A percentile compares a stretch with the other conserved stretches of the same genome.
Evolutionary conservation across 257 asterid genomes (phyloP).

Genomic region (Nicotiana benthamiana): DNA sequence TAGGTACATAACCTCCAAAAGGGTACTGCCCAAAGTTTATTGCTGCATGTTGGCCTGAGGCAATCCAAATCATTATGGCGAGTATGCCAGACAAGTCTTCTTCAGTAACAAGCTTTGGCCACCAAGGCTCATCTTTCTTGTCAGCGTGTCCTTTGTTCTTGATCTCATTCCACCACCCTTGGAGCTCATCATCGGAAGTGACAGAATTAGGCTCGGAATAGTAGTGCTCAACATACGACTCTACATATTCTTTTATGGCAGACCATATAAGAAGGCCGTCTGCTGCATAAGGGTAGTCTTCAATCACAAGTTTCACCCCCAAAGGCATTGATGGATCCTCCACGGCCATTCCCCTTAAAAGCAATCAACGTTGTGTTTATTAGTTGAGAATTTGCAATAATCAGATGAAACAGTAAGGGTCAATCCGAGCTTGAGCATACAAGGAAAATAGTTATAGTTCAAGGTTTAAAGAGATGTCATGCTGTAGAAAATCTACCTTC

Average conservation of each 20-base stretch:
- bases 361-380: not conserved
- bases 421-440: too few relatives aligned
- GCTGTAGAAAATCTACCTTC: slow-evolving; percentile 34
- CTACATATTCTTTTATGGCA: slow-evolving; percentile 65
- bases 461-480: not conserved
- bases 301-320: slow-evolving; percentile 68
- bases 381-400: not conserved
- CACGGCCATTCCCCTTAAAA: slow-evolving; percentile 73
- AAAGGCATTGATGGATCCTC: slow-evolving; percentile 76
- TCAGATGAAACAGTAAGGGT: not conserved
- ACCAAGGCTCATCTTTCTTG: slow-evolving; percentile 75
- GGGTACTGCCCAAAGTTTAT: slow-evolving; percentile 93
- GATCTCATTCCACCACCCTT: slow-evolving; percentile 90
- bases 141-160: slow-evolving; percentile 63
- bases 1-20: slow-evolving; percentile 81
- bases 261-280: slow-evolving; percentile 90
- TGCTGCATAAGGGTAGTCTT: slow-evolving; percentile 91
- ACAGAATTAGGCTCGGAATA: slow-evolving; percentile 53
- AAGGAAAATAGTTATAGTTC: too few relatives aligned
- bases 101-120: slow-evolving; percentile 68
- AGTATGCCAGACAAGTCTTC: slow-evolving; percentile 61
- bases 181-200: slow-evolving; percentile 66
- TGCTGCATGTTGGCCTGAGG: slow-evolving; percentile 98
- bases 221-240: slow-evolving; percentile 66
- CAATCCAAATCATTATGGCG: slow-evolving; percentile 72